Conservation (phyloP, 1,139 yeast species). For the Pneumocystis sp. region DNA sequence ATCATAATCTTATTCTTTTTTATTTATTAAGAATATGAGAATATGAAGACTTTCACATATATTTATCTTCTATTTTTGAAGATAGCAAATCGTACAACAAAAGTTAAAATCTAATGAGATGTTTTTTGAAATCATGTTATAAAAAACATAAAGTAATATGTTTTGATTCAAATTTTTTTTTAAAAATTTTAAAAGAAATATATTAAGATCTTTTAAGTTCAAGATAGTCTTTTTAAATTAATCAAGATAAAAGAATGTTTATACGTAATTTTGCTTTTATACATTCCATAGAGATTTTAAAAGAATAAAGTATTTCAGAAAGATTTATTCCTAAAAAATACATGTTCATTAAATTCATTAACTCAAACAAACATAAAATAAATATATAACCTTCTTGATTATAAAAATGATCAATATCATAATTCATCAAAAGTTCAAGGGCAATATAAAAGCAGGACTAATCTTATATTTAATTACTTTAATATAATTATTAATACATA, state of each 20-base stretch:
- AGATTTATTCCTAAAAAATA: constrained; percentile 82
- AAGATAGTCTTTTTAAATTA: background rate
- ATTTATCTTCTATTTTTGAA: constrained; percentile 76
- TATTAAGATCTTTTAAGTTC: background rate
- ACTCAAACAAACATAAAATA: constrained; percentile 1
- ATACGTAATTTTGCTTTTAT: background rate
- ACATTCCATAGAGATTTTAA: constrained; percentile 86
- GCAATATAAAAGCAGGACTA: constrained; percentile 87
- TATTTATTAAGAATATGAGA: constrained; percentile 51
- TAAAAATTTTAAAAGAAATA: constrained; percentile 22
- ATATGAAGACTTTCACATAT: constrained; percentile 70
- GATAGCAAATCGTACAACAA: constrained; percentile 66
- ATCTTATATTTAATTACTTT: constrained; percentile 19
- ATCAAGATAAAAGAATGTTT: background rate
- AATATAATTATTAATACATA: background rate
- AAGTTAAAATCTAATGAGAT: constrained; percentile 68
- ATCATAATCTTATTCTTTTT: background rate
- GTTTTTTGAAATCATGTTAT: constrained; percentile 57
- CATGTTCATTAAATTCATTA: constrained; percentile 78
- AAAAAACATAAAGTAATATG: constrained; percentile 42
- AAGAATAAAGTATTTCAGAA: constrained; percentile 80
- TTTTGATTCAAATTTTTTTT: constrained; percentile 30
- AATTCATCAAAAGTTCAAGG: constrained; percentile 59
- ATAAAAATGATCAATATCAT: background rate
- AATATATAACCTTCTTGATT: constrained; percentile 2